Evolutionary conservation across 371 early-diverging fungal species (phyloP), one percentile per base, ranked within the genome.

Genomic region (Saksenaea vasiformis): DNA sequence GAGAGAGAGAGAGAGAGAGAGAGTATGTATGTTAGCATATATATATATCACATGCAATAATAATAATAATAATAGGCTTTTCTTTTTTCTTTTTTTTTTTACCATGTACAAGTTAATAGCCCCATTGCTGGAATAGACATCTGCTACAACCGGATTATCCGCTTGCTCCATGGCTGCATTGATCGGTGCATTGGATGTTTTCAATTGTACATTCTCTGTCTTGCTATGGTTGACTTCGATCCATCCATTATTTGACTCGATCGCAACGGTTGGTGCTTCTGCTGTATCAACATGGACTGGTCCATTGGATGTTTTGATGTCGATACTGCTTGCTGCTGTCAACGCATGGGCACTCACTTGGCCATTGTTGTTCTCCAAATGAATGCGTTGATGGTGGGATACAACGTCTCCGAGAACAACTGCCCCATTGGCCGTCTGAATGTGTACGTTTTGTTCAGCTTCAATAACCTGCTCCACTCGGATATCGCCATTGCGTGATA

Each of bases 181-280:
- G 24, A 72, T 65, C 4, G 58, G 58, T 14, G 64, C 63, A 47
- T 72, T 72, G 55, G 69, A 38, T 9, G 73, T 68, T 26, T 53
- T 61, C 13, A 61, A 24, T 3, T 1, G 10, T 11, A 61, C 9
- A 5, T 47, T 17, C 9, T 61, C 2, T 22, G 19, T 13, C 34
- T 61, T 8, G 13, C 8, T 19, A 37, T 36, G 19, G 34, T 59
- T 62, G 3, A 39, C 44, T 27, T 34, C 17, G 26, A 69, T 34
- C 38, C 62, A 62, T n/a, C 37, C 26, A n/a, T 38, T 28, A 10
- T 38, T 19, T 0, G 59, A 26, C 17, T 58, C 58, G 1, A 22
- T 27, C 22, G 34, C 59, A 54, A 51, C 28, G 14, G 13, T 24
- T 24, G 53, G 34, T 5, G 36, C 38, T 14, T 35, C 8, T 14